These are phyloP conservation scores for Aspergillus funiculosus DNA, from an alignment of 495 filamentous ascomycete genomes.

Conservation along the genomic window DNA sequence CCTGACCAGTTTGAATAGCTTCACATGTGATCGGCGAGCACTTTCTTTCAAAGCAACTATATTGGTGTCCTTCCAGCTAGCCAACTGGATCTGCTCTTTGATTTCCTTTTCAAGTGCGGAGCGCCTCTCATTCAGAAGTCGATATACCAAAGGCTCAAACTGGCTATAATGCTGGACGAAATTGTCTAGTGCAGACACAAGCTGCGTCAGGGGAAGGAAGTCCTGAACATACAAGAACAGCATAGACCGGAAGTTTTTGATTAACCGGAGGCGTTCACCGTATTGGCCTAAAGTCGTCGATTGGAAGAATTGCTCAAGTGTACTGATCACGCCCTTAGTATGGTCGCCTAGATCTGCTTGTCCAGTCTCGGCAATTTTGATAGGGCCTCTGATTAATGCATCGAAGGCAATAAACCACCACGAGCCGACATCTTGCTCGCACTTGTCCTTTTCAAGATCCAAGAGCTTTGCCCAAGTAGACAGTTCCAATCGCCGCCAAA, in stretches of 20 bases:
- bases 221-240: constrained; percentile 48
- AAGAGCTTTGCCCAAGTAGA: constrained; percentile 89
- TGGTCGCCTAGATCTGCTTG: constrained; percentile 54
- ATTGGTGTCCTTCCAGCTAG: constrained; percentile 96
- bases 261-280: constrained; percentile 59
- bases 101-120: constrained; percentile 72
- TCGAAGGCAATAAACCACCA: constrained; percentile 99
- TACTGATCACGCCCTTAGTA: constrained; percentile 59
- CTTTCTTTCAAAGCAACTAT: constrained; percentile 83
- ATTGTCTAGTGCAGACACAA: constrained; percentile 60
- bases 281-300: constrained; percentile 78
- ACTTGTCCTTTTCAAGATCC: constrained; percentile 73
- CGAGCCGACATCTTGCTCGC: constrained; percentile 64
- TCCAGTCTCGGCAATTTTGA: constrained; percentile 52
- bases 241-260: constrained; percentile 59
- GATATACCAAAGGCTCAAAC: constrained; percentile 58
- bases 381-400: constrained; percentile 68
- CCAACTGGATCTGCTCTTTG: constrained; percentile 78
- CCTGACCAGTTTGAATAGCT: constrained; percentile 82
- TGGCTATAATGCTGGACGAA: constrained; percentile 67
- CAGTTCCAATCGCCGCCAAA: constrained; percentile 85
- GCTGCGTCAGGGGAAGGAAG: constrained; percentile 45
- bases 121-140: constrained; percentile 57
- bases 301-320: constrained; percentile 68
- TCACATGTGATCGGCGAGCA: constrained; percentile 81